phyloP scores from a whole-genome alignment of 352 stramenopile genomes.

The Bremia lactucae region DNA sequence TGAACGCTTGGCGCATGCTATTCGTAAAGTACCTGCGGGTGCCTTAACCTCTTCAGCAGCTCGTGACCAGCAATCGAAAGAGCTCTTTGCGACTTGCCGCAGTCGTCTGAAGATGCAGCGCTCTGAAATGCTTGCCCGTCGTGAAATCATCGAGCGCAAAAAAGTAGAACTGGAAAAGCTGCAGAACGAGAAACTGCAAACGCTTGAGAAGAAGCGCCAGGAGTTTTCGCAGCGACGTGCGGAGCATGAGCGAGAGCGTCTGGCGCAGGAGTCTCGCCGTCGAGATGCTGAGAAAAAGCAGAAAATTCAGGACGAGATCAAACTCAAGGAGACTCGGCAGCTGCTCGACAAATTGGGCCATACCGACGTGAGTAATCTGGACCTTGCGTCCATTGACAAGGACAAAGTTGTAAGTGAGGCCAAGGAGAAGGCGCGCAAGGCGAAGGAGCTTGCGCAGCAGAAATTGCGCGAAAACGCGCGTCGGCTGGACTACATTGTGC shows the following conservation, averaged over 20 bases:
- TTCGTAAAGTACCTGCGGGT: constrained; percentile 37
- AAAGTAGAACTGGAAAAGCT: constrained; percentile 95
- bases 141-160: constrained; percentile 92
- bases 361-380: constrained; percentile 53
- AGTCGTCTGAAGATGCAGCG: constrained; percentile 63
- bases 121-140: constrained; percentile 80
- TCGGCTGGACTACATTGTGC: constrained; percentile 92
- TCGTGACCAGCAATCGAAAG: constrained; percentile 21
- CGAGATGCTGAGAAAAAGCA: constrained; percentile 91
- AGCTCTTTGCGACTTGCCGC: constrained; percentile 74
- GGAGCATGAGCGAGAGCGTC: constrained; percentile 68
- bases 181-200: constrained; percentile 86
- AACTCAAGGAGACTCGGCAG: constrained; percentile 83
- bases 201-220: constrained; percentile 72
- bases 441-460: constrained; percentile 91
- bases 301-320: constrained; percentile 93
- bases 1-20: constrained; percentile 47
- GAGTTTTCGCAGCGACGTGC: constrained; percentile 61
- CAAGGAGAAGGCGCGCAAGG: constrained; percentile 90
- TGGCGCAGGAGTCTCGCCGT: constrained; percentile 64
- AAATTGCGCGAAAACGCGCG: constrained; percentile 89
- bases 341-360: constrained; percentile 74
- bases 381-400: constrained; percentile 67
- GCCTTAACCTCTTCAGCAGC: constrained; percentile 10
- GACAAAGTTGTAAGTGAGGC: constrained; percentile 87